phyloP scores from a whole-genome alignment of 345 rosid genomes.

The Arabidopsis suecica region DNA sequence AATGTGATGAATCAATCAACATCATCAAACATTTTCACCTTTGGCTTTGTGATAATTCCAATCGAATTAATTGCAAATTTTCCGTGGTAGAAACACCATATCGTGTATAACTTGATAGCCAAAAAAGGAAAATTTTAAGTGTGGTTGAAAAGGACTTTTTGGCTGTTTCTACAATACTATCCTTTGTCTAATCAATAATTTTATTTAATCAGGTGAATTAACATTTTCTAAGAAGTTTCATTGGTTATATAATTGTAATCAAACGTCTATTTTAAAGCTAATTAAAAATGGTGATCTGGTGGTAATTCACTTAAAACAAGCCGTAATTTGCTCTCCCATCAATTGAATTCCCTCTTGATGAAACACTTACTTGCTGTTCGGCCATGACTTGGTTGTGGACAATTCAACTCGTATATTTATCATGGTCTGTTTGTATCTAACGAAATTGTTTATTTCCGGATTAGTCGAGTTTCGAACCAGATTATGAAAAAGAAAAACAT shows the following conservation, averaged over 20 bases:
- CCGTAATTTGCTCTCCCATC: not conserved
- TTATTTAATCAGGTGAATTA: not conserved
- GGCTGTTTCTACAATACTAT: slow-evolving; percentile 20
- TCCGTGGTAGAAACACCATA: slow-evolving; percentile 36
- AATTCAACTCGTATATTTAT: not conserved
- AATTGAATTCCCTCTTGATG: not conserved
- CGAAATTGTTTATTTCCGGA: not conserved
- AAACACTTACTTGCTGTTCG: not conserved
- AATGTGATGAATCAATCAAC: slow-evolving; percentile 24
- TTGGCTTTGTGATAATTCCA: slow-evolving; percentile 31
- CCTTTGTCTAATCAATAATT: not conserved
- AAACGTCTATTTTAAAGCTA: not conserved
- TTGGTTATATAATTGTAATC: not conserved
- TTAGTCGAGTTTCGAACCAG: not conserved
- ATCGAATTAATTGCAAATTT: slow-evolving; percentile 6
- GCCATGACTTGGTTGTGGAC: not conserved
- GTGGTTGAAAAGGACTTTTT: slow-evolving; percentile 29
- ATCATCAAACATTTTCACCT: slow-evolving; percentile 25
- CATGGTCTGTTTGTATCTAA: not conserved
- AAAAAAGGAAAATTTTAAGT: slow-evolving; percentile 9
- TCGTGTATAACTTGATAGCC: slow-evolving; percentile 33
- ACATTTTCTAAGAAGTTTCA: not conserved
- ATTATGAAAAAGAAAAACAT: not conserved
- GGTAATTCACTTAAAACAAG: not conserved
- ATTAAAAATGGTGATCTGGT: not conserved